phyloP scores from a whole-genome alignment of 805 yeast species.

The Candida endomychidarum region DNA sequence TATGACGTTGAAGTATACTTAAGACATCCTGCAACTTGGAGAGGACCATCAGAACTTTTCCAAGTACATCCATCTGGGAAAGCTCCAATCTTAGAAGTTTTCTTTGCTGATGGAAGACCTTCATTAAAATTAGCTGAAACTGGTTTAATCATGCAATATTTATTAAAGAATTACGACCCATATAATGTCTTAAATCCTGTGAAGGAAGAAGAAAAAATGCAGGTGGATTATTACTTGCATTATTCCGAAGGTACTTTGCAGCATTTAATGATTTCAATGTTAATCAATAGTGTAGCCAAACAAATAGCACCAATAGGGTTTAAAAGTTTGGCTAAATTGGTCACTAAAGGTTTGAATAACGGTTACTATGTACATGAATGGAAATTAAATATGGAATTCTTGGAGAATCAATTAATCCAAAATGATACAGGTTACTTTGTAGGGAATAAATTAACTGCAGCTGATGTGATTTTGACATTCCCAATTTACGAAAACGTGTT shows the following conservation, averaged over 20 bases:
- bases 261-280: conserved; percentile 42
- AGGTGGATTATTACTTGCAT: conserved; percentile 54
- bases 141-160: conserved; percentile 39
- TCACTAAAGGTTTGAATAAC: conserved; percentile 47
- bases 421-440: conserved; percentile 38
- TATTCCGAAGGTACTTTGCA: conserved; percentile 64
- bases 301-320: conserved; percentile 48
- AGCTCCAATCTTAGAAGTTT: conserved; percentile 55
- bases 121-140: conserved; percentile 35
- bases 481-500: conserved; percentile 37
- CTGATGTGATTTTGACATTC: conserved; percentile 38
- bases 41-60: conserved; percentile 47
- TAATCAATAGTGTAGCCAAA: conserved; percentile 42
- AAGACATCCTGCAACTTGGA: conserved; percentile 46
- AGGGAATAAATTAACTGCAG: conserved; percentile 37
- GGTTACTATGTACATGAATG: conserved; percentile 52
- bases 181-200: conserved; percentile 25
- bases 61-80: conserved; percentile 63
- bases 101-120: conserved; percentile 36
- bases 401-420: conserved; percentile 24
- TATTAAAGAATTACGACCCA: conserved; percentile 37
- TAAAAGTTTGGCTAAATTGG: conserved; percentile 41
- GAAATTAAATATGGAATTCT: conserved; percentile 29
- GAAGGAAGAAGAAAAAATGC: conserved; percentile 37
- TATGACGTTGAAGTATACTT: conserved; percentile 55